Evolutionary conservation across 331 rosid genomes (phyloP).

Genomic region (Telfairia occidentalis): DNA sequence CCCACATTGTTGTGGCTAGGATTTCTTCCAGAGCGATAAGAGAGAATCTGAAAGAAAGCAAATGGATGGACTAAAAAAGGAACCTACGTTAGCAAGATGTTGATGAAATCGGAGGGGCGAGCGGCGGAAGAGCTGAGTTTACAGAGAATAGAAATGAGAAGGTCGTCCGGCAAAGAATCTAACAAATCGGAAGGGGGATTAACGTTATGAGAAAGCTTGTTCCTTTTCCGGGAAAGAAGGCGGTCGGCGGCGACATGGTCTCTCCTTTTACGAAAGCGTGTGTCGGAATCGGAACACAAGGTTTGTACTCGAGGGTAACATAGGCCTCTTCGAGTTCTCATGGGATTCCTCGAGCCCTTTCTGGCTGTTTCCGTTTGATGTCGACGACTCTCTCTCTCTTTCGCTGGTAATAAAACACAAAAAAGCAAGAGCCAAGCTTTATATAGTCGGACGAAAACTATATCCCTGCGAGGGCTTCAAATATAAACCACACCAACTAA

Average conservation of each 20-base stretch:
- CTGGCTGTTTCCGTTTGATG: background rate
- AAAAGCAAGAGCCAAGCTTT: conserved; percentile 10
- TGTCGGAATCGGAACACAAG: background rate
- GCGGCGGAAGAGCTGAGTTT: conserved; percentile 54
- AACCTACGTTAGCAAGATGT: conserved; percentile 55
- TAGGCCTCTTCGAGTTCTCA: conserved; percentile 78
- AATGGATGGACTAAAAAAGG: background rate
- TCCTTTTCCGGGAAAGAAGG: conserved; percentile 30
- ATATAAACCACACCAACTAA: conserved; percentile 25
- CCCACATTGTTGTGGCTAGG: background rate
- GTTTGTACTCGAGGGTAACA: conserved; percentile 35
- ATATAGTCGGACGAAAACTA: conserved; percentile 20
- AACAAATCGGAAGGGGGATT: conserved; percentile 27
- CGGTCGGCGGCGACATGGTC: conserved; percentile 19
- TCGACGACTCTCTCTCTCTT: background rate
- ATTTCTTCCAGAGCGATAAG: background rate
- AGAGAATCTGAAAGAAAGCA: background rate
- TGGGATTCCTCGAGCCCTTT: conserved; percentile 5
- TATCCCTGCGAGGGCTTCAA: background rate
- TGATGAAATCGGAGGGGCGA: conserved; percentile 58
- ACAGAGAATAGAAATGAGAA: conserved; percentile 55
- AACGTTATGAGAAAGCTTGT: conserved; percentile 15
- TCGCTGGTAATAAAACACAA: conserved; percentile 13
- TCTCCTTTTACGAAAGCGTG: conserved; percentile 19
- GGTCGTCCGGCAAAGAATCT: conserved; percentile 74